These are phyloP conservation scores for Trichoderma sp. DNA, from an alignment of 2,329 filamentous ascomycete genomes.

Conservation along the genomic window DNA sequence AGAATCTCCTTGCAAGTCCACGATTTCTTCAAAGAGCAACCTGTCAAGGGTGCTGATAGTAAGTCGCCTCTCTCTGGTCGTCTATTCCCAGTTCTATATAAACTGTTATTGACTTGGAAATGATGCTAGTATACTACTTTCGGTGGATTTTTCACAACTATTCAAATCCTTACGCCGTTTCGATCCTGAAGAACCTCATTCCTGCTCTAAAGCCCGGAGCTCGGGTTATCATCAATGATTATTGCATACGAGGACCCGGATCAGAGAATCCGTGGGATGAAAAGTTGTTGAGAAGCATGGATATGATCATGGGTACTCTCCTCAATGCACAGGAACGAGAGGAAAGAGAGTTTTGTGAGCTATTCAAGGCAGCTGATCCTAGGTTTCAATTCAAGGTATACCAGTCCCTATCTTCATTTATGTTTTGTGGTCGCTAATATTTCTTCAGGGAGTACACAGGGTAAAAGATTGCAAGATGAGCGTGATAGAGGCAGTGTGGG, in stretches of 20 bases:
- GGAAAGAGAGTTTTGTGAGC: slow-evolving; percentile 43
- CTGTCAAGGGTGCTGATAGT: slow-evolving; percentile 52
- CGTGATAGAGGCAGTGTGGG: slow-evolving; percentile 49
- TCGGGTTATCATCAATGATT: slow-evolving; percentile 45
- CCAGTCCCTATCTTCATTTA: neutral
- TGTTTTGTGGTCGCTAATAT: neutral
- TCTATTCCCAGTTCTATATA: neutral
- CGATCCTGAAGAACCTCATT: slow-evolving; percentile 49
- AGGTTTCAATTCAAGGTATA: slow-evolving; percentile 44
- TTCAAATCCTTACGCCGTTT: slow-evolving; percentile 50
- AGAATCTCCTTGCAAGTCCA: slow-evolving; percentile 47
- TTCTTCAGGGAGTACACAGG: slow-evolving; percentile 39
- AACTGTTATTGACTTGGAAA: neutral
- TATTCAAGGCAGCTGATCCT: slow-evolving; percentile 43
- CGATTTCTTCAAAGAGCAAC: slow-evolving; percentile 58
- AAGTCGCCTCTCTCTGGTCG: slow-evolving; percentile 17
- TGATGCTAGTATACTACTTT: slow-evolving; percentile 50
- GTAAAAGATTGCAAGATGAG: slow-evolving; percentile 45
- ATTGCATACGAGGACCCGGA: slow-evolving; percentile 42
- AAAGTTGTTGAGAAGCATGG: slow-evolving; percentile 48
- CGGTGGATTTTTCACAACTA: slow-evolving; percentile 62
- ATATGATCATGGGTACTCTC: slow-evolving; percentile 50
- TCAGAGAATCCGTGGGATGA: slow-evolving; percentile 45
- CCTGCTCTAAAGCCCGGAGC: slow-evolving; percentile 55
- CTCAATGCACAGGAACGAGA: slow-evolving; percentile 52